Evolutionary conservation across 2,329 filamentous ascomycete genomes (phyloP).

Genomic region (Piedraia hortae): DNA sequence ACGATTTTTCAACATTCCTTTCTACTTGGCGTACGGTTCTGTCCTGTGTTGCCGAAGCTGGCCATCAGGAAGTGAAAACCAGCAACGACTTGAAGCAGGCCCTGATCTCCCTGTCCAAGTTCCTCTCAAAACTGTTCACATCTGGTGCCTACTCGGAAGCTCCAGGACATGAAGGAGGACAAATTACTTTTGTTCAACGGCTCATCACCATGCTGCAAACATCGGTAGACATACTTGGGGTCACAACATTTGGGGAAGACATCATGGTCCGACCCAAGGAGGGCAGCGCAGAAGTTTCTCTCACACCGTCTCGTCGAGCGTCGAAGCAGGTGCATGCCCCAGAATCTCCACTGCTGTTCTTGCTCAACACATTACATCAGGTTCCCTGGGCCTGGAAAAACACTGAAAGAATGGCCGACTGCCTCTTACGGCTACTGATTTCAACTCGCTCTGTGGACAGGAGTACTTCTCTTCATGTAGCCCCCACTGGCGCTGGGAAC

Average conservation of each 20-base stretch:
- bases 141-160: background rate
- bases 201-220: conserved; percentile 10
- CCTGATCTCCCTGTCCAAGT: conserved; percentile 40
- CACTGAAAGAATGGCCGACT: background rate
- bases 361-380: conserved; percentile 6
- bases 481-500: too few species aligned
- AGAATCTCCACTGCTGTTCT: conserved; percentile 34
- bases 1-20: conserved; percentile 6
- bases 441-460: too few species aligned
- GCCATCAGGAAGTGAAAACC: conserved; percentile 68
- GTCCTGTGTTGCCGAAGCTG: conserved; percentile 35
- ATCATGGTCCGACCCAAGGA: conserved; percentile 24
- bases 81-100: conserved; percentile 61
- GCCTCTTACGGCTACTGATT: conserved; percentile 2
- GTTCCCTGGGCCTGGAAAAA: background rate
- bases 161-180: conserved; percentile 1
- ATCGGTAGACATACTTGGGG: conserved; percentile 24
- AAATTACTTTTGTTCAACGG: conserved; percentile 4
- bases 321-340: conserved; percentile 24
- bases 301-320: conserved; percentile 36
- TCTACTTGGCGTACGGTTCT: conserved; percentile 23
- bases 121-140: conserved; percentile 39
- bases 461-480: too few species aligned
- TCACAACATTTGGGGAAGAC: conserved; percentile 23
- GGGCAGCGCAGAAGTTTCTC: conserved; percentile 32